These are phyloP conservation scores for Salix udensis DNA, from an alignment of 345 rosid species.

Conservation along the genomic window DNA sequence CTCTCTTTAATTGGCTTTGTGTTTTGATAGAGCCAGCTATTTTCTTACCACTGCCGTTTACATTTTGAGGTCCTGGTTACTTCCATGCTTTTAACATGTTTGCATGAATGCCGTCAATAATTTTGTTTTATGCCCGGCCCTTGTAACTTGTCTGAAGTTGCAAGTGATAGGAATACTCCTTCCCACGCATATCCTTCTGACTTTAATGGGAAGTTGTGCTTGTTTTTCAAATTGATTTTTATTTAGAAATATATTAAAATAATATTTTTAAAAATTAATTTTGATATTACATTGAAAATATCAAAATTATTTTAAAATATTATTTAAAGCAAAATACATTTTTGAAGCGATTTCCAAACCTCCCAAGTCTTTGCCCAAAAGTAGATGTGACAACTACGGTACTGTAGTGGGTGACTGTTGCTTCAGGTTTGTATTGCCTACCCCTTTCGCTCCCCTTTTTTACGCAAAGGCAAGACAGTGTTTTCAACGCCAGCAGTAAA, in stretches of 20 bases:
- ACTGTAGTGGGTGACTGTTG: no score
- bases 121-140: background rate
- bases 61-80: background rate
- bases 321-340: no score
- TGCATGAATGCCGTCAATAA: background rate
- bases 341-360: no score
- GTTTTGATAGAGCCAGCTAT: conserved; percentile 4
- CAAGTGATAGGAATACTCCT: background rate
- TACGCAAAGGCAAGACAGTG: background rate
- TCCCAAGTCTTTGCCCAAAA: no score
- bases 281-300: no score
- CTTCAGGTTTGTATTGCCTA: background rate
- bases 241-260: no score
- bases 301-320: no score
- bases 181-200: no score
- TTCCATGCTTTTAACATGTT: background rate
- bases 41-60: background rate
- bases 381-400: no score
- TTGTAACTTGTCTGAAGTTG: background rate
- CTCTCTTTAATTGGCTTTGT: background rate
- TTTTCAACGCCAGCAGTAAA: background rate
- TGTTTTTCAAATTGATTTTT: no score
- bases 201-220: no score
- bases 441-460: background rate
- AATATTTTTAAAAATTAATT: no score